Conservation (phyloP, 345 rosid species). For the Citrus inodora region DNA sequence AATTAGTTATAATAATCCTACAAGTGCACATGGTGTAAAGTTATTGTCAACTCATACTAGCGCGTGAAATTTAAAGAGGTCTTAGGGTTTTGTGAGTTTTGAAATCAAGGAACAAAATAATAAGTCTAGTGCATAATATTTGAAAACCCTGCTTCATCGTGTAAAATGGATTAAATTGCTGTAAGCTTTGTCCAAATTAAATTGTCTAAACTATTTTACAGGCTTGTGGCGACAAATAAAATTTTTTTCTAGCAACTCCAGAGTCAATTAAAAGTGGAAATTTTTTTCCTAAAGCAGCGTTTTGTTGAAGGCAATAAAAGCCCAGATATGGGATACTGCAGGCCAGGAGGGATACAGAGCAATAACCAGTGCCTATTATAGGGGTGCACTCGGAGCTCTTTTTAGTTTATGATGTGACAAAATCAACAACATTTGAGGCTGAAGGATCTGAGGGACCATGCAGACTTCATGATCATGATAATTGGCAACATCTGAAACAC, state of each 20-base stretch:
- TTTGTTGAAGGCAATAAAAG: conserved; percentile 60
- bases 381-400: conserved; percentile 14
- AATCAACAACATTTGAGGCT: conserved; percentile 83
- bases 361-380: conserved; percentile 9
- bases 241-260: not conserved
- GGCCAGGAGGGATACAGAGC: conserved; percentile 96
- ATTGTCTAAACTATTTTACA: too few species aligned
- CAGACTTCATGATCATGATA: conserved; percentile 80
- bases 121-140: too few species aligned
- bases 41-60: too few species aligned
- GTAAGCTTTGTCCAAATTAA: too few species aligned
- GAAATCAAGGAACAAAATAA: not conserved
- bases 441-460: conserved; percentile 93
- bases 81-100: not conserved
- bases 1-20: too few species aligned
- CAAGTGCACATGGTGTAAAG: too few species aligned
- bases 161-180: too few species aligned
- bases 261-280: not conserved
- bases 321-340: conserved; percentile 99
- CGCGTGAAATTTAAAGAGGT: not conserved
- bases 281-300: conserved; percentile 66
- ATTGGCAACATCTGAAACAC: conserved; percentile 82
- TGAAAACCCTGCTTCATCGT: too few species aligned
- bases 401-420: conserved; percentile 83
- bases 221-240: too few species aligned